phyloP scores from a whole-genome alignment of 2,329 filamentous ascomycete genomes.

The Aspergillus neotritici region DNA sequence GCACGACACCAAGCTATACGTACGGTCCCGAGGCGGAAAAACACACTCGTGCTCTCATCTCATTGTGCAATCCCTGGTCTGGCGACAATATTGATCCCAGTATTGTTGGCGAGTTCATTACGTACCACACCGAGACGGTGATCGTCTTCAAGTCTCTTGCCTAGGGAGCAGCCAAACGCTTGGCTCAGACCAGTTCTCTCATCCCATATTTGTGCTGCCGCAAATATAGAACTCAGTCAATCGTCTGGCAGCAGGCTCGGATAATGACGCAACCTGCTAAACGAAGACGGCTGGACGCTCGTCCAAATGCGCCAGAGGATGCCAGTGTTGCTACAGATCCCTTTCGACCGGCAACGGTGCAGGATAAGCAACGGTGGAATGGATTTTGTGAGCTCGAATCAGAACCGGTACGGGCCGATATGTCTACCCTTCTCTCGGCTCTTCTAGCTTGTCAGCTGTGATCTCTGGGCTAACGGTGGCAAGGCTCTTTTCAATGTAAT shows the following conservation, averaged over 20 bases:
- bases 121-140: too few relatives aligned
- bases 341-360: slow-evolving; percentile 25
- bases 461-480: background rate
- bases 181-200: too few relatives aligned
- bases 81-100: too few relatives aligned
- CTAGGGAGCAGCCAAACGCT: too few relatives aligned
- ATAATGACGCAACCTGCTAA: slow-evolving; percentile 28
- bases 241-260: background rate
- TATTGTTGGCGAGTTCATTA: too few relatives aligned
- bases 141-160: too few relatives aligned
- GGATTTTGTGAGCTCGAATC: slow-evolving; percentile 70
- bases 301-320: slow-evolving; percentile 17
- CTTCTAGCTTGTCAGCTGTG: background rate
- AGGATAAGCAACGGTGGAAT: slow-evolving; percentile 42
- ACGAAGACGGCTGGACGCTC: slow-evolving; percentile 22
- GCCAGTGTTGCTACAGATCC: slow-evolving; percentile 7
- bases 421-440: slow-evolving; percentile 1
- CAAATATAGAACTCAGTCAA: background rate
- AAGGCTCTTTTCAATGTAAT: slow-evolving; percentile 83
- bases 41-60: too few relatives aligned
- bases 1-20: too few relatives aligned
- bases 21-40: too few relatives aligned
- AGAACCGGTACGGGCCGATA: slow-evolving; percentile 61
- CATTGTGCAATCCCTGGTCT: too few relatives aligned
- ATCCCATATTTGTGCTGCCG: too few relatives aligned